Conservation (phyloP, 495 filamentous ascomycete genomes). For the Pyronema omphalodes region DNA sequence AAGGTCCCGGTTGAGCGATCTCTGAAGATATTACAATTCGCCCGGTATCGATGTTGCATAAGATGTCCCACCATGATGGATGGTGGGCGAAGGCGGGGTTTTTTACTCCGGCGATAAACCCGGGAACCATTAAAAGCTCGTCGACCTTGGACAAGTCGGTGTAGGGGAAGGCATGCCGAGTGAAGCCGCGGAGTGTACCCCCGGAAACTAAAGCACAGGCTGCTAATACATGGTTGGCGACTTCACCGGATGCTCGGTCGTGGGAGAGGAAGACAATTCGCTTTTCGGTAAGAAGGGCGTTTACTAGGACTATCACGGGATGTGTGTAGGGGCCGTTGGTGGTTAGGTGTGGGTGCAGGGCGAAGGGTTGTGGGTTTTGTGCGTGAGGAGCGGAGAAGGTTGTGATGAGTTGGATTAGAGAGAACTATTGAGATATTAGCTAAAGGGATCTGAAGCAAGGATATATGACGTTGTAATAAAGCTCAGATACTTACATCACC, state of each 20-base stretch:
- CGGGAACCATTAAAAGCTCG: slow-evolving; percentile 83
- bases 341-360: slow-evolving; percentile 78
- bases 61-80: slow-evolving; percentile 93
- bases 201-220: slow-evolving; percentile 86
- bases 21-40: slow-evolving; percentile 65
- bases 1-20: slow-evolving; percentile 16
- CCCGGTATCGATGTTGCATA: slow-evolving; percentile 83
- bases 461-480: background rate
- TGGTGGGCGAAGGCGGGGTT: slow-evolving; percentile 92
- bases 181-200: slow-evolving; percentile 87
- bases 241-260: slow-evolving; percentile 80
- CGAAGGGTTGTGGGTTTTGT: slow-evolving; percentile 67
- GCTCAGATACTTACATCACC: slow-evolving; percentile 38
- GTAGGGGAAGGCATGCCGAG: slow-evolving; percentile 94
- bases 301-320: slow-evolving; percentile 58
- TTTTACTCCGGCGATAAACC: slow-evolving; percentile 94
- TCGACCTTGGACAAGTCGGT: slow-evolving; percentile 97
- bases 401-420: slow-evolving; percentile 88
- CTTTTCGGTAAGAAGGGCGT: slow-evolving; percentile 86
- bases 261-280: slow-evolving; percentile 90
- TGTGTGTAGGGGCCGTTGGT: slow-evolving; percentile 68
- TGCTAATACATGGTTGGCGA: slow-evolving; percentile 85
- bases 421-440: slow-evolving; percentile 37
- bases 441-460: background rate
- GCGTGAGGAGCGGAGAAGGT: slow-evolving; percentile 70